Evolutionary conservation across 2,329 filamentous ascomycete genomes (phyloP), one percentile per base, ranked within the genome.

Genomic region (Pseudogymnoascus verrucosus): DNA sequence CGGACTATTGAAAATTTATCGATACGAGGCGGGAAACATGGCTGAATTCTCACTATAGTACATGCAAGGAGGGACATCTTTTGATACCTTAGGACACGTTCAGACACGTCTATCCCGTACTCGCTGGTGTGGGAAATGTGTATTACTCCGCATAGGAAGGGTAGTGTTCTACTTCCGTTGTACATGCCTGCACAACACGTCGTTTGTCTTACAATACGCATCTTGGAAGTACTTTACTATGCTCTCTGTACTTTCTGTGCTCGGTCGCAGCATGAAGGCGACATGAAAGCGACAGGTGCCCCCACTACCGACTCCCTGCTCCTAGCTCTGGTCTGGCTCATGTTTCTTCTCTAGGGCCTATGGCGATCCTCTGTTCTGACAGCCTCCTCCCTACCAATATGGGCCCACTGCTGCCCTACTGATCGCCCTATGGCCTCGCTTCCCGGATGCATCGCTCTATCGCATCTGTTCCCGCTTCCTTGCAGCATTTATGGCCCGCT

Each of bases 341-440:
- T 31, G 4, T 11, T 40, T 54, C 47, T 16, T 11, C 47, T 28
- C 47, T 1, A 11, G 47, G 47, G 47, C 47, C 47, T 54, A 54
- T 54, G 47, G 16, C 23, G 47, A 54, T 54, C 47, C 28, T 54
- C 47, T 8, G 26, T 54, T 54, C 14, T 54, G 44, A 51, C 44
- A 51, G 44, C 23, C 44, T 28, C 4, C 44, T 28, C 23, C 44
- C 23, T 28, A 28, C 23, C 23, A 51, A 16, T 51, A 14, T 51
- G 44, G 44, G 23, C 44, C 44, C 44, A 51, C 44, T 31, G 3
- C 14, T 31, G 23, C 44, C 44, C 44, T 51, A 54, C 47, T 31
- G n/a, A 54, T 54, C 47, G 47, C 47, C 47, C 47, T 54, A 31
- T 54, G 47, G 44, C 44, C 44, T 51, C 44, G 44, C 44, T 51